Base-by-base conservation (phyloP, 306 rosid species). In the Cercis canadensis region DNA sequence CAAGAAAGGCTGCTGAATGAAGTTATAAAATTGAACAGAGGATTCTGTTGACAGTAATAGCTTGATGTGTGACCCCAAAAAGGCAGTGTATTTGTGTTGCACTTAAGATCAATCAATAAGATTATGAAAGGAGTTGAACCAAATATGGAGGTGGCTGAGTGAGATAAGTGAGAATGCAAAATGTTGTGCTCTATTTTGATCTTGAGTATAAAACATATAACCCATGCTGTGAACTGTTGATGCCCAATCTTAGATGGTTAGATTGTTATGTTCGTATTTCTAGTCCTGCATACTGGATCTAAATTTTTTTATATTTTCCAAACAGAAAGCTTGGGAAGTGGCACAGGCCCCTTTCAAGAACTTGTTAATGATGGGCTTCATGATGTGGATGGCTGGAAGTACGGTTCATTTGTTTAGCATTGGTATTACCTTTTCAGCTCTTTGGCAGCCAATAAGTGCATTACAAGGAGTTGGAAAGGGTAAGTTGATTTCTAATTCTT, bases 301-400 rank as follows among this genome's bases (percentile, higher is more conserved):
- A 4, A 31, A 21, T 51, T 14, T 60, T 14, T 71, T 32, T 36
- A 17, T 68, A 18, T 67, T 32, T 53, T 56, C 73, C 61, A 10
- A 66, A 79, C 87, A 95, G 99, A 91, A 95, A 95, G 97, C 99
- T 65, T 95, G 99, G 99, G 99, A 95, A 86, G 96, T 95, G 67
- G 99, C 99, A 7, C 99, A 95, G 83, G 89, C 99, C 2, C 99
- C 99, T 11, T 73, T 95, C 59, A 95, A 95, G 91, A 95, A 95
- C 78, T 85, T 95, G 89, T 39, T 95, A 8, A 95, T 95, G 99
- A 95, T 95, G 99, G 99, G 96, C 6, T 95, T 92, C 78, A 95
- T 95, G 99, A 95, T 95, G 99, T 95, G 99, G 99, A 95, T 95
- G 99, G 96, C 97, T 83, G 99, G 99, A 40, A 86, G 83, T 52